Base-by-base conservation (phyloP, 2,329 filamentous ascomycete genomes). In the Aschersonia sp. region DNA sequence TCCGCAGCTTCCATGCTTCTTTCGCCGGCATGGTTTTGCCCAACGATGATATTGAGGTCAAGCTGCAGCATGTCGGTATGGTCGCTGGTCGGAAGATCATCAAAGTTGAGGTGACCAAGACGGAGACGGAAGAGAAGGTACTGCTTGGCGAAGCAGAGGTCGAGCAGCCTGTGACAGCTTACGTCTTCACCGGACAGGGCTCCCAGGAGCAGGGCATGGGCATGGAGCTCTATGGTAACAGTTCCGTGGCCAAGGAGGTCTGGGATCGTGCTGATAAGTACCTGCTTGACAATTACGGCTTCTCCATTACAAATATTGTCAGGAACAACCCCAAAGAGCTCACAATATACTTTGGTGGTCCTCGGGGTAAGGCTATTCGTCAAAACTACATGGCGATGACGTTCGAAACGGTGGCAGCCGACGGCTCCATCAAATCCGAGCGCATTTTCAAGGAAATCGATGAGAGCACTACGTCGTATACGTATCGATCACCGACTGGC, bases 331-430 rank as follows among this genome's bases (percentile, higher is more conserved):
- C 92, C 54, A 96, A 96, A 75, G 92, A 97, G 70, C 82, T 98
- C 48, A 98, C 94, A 4, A 87, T 98, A 54, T 86, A 98, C 73
- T 98, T 98, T 61, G 92, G 94, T 71, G 92, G 92, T 45, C 89
- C 92, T 52, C 85, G 88, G 50, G 92, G 92, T 62, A 98, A 97
- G 72, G 89, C 88, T 46, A 98, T 98, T 58, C 88, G 92, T 53
- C 85, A 95, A 62, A 98, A 98, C 70, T 98, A 98, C 74, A 97
- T 97, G 85, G 83, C 91, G 51, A 98, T 98, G 92, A 97, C 91
- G 45, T 98, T 97, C 67, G 92, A 98, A 73, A 94, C 91, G n/a
- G 89, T 98, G 47, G 85, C 84, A 50, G 72, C 86, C 2, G 92
- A 98, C 64, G 92, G 92, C 30, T 80, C 80, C 38, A 89, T 95